These are phyloP conservation scores for Neophaeococcomyces aloes DNA, from an alignment of 2,329 filamentous ascomycete species.

Conservation along the genomic window DNA sequence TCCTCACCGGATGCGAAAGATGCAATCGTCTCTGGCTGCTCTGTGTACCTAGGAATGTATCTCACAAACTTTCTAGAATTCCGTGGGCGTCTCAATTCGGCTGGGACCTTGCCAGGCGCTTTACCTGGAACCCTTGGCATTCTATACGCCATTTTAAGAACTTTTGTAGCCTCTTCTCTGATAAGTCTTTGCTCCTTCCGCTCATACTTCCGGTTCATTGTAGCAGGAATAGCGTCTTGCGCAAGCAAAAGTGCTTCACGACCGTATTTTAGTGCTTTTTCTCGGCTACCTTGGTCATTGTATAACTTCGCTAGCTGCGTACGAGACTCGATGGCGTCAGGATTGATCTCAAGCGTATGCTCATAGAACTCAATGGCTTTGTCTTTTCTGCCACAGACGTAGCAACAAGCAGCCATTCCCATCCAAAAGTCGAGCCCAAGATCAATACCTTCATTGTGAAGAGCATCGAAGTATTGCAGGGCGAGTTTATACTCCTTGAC, in stretches of 20 bases:
- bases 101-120: slow-evolving; percentile 4
- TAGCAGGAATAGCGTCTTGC: slow-evolving; percentile 22
- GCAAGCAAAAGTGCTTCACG: slow-evolving; percentile 62
- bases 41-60: not conserved
- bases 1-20: too few species aligned
- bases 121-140: slow-evolving; percentile 8
- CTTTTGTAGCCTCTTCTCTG: slow-evolving; percentile 20
- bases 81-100: not conserved
- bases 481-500: slow-evolving; percentile 44
- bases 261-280: slow-evolving; percentile 66
- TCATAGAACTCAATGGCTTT: slow-evolving; percentile 71
- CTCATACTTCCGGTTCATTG: slow-evolving; percentile 22
- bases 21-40: too few species aligned
- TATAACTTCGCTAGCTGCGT: slow-evolving; percentile 76
- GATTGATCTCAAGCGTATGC: slow-evolving; percentile 60
- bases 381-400: slow-evolving; percentile 50
- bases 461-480: slow-evolving; percentile 47
- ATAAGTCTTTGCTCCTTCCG: slow-evolving; percentile 17
- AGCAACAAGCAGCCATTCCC: slow-evolving; percentile 52
- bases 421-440: slow-evolving; percentile 37
- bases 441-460: slow-evolving; percentile 35
- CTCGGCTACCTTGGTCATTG: slow-evolving; percentile 59
- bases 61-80: not conserved
- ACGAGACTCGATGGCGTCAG: slow-evolving; percentile 63
- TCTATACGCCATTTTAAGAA: slow-evolving; percentile 19